phyloP scores from a whole-genome alignment of 2,329 filamentous ascomycete genomes.

The Pestalotiopsis sp. region DNA sequence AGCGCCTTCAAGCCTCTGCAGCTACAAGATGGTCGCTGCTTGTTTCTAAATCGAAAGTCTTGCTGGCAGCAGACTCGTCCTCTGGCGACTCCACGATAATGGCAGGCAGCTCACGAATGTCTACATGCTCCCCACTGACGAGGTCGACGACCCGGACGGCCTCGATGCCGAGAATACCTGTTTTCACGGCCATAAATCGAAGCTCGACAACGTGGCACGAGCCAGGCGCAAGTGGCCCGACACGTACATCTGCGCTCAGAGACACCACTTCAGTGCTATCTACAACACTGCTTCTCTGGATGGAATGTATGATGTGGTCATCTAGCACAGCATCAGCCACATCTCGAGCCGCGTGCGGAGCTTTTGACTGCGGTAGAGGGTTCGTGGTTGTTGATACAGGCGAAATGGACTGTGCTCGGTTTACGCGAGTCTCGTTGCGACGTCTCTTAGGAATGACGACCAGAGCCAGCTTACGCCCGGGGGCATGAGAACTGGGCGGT shows the following conservation, averaged over 20 bases:
- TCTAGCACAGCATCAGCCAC: slow-evolving; percentile 71
- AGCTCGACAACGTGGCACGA: slow-evolving; percentile 76
- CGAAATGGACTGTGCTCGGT: slow-evolving; percentile 57
- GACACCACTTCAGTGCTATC: slow-evolving; percentile 73
- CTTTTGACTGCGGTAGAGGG: slow-evolving; percentile 19
- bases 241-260: slow-evolving; percentile 72
- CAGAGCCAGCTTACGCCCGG: slow-evolving; percentile 70
- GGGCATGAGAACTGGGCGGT: slow-evolving; percentile 32
- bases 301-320: slow-evolving; percentile 71
- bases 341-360: slow-evolving; percentile 31
- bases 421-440: slow-evolving; percentile 56
- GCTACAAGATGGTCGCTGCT: neutral
- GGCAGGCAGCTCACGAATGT: slow-evolving; percentile 74
- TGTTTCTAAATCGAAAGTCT: no score
- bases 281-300: slow-evolving; percentile 67
- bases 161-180: slow-evolving; percentile 72
- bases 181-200: slow-evolving; percentile 68
- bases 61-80: neutral
- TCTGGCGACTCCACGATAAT: slow-evolving; percentile 54
- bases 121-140: slow-evolving; percentile 74
- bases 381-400: slow-evolving; percentile 30
- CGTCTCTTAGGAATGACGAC: slow-evolving; percentile 68
- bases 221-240: slow-evolving; percentile 72
- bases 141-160: slow-evolving; percentile 75
- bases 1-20: neutral